Evolutionary conservation across 305 asterid genomes (phyloP), one percentile per base, ranked within the genome.

Genomic region (Rubia peregrina): DNA sequence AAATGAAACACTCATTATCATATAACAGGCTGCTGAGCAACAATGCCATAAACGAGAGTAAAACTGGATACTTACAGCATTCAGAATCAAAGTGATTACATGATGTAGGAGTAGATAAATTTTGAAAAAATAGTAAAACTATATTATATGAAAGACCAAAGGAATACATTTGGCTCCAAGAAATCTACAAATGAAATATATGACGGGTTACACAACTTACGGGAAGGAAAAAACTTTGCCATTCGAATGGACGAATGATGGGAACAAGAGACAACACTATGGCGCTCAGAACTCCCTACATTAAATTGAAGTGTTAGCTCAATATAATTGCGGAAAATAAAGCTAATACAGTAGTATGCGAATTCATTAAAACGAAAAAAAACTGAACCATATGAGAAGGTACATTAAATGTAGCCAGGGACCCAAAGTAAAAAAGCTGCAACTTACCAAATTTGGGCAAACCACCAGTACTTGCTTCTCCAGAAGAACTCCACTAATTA

Each of bases 201-300:
- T 57, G 72, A 68, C 49, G 60, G 48, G 73, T 68, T 44, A 75
- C 76, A 67, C 67, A 84, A 85, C 92, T 81, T 87, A 93, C 98
- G 10, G 98, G 97, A 77, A 93, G 90, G 80, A 91, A 91, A 77
- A 93, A 88, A 84, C 98, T 93, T 82, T 93, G 98, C 98, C 98
- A 93, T 77, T 93, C 95, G 76, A 93, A 93, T 75, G 98, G 98
- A 74, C 92, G 96, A 78, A 93, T 89, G 69, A 93, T 83, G 69
- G 98, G 97, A 71, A 91, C 85, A 78, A 90, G 73, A 72, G 97
- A 91, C 84, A 93, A 76, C 77, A 89, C 96, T 73, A 80, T 83
- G 77, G 98, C 97, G 2, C 97, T 88, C 41, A 93, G 83, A 76
- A 93, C 82, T 66, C 98, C 98, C 98, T 89, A 88, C 65, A 77